Base-by-base conservation (phyloP, 371 early-diverging fungal genomes). In the Vairimorpha ceranae region DNA sequence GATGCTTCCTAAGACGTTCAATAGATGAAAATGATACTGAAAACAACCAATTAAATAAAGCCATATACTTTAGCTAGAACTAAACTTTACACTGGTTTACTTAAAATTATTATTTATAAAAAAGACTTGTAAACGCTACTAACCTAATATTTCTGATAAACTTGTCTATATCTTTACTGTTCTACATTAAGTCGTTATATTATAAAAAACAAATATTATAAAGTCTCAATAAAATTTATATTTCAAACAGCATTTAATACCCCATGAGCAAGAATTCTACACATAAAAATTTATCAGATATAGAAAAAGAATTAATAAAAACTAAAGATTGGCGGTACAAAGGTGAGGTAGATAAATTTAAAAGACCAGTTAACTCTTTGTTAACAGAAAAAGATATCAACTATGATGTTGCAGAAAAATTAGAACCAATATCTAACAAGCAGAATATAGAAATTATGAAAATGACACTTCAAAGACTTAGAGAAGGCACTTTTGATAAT, bases 401-500 rank as follows among this genome's bases (percentile, higher is more conserved):
- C 12, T 74, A 52, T 35, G 46, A 43, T 30, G 56, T 56, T 35
- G 48, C 41, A 25, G 56, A 60, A 15, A 46, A 52, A 23, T 25
- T 54, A 15, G 36, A 54, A 52, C 48, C 67, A 48, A 52, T 74
- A 23, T 72, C 73, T n/a, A 21, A 46, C 2, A 74, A 74, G 35
- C 63, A 74, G 38, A 67, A 74, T 52, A 35, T 10, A 2, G 74
- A 74, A 35, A 46, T 67, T 25, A 23, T 65, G 23, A 74, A 43
- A 46, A 43, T 74, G 29, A 52, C 64, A 3, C 6, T 67, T 14
- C 46, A 61, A 51, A 66, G 67, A 60, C 19, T 74, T 4, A 0
- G 64, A 32, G 74, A 74, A 33, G 67, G 67, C 2, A 67, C 60
- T 19, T 74, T 74, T 67, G 66, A 66, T 43, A 74, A 74, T 41